A percentile compares a stretch with the other conserved stretches of the same genome.
These are phyloP conservation scores for Cladophialophora psammophila DNA, from an alignment of 2,329 filamentous ascomycete species.

Conservation along the genomic window DNA sequence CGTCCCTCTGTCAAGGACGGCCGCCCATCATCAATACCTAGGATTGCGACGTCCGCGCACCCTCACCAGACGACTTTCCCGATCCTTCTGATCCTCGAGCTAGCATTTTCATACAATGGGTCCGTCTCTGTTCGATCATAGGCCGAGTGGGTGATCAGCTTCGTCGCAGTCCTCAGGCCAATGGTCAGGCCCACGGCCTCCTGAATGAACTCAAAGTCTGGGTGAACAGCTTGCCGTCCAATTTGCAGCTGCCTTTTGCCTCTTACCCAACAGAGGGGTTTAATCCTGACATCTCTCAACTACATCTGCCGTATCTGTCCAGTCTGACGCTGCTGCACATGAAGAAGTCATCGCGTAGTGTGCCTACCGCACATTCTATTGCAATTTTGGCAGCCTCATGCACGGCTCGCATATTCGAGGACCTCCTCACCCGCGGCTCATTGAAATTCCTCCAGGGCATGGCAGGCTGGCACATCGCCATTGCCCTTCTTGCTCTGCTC, in stretches of 20 bases:
- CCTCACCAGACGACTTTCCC: slow-evolving; percentile 49
- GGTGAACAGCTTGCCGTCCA: slow-evolving; percentile 46
- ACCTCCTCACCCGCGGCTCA: slow-evolving; percentile 50
- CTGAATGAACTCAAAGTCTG: slow-evolving; percentile 48
- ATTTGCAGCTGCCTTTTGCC: slow-evolving; percentile 47
- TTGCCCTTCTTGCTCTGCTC: slow-evolving; percentile 52
- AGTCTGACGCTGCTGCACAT: slow-evolving; percentile 53
- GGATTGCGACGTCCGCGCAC: slow-evolving; percentile 52
- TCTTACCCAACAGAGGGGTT: slow-evolving; percentile 45
- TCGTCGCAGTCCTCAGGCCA: slow-evolving; percentile 42
- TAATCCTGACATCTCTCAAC: slow-evolving; percentile 52
- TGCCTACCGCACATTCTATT: slow-evolving; percentile 39
- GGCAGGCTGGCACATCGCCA: slow-evolving; percentile 54
- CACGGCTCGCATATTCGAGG: slow-evolving; percentile 49
- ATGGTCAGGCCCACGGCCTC: slow-evolving; percentile 41
- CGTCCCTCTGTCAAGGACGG: slow-evolving; percentile 54
- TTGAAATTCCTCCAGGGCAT: slow-evolving; percentile 54
- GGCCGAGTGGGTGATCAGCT: slow-evolving; percentile 52
- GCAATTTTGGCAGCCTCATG: slow-evolving; percentile 52
- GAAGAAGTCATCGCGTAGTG: slow-evolving; percentile 45
- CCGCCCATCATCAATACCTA: slow-evolving; percentile 54
- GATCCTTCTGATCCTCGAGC: slow-evolving; percentile 47
- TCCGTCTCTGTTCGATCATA: slow-evolving; percentile 52
- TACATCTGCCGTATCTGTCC: slow-evolving; percentile 54
- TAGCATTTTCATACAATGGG: slow-evolving; percentile 54